phyloP scores from a whole-genome alignment of 2,329 filamentous ascomycete genomes.

The Colletotrichum lupini region DNA sequence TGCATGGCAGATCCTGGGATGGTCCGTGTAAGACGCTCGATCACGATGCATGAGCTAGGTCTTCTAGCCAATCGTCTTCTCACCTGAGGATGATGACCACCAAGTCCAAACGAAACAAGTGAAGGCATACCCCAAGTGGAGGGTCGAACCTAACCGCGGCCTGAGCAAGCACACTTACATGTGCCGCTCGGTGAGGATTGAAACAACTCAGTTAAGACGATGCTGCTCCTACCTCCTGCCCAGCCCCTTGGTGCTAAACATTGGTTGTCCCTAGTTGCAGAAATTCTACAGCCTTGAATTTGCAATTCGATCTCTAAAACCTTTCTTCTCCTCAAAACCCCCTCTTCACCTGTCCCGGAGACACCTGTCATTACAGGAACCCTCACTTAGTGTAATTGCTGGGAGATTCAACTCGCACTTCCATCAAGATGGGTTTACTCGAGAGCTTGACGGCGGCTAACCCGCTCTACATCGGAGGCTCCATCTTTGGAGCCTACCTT shows the following conservation, averaged over 20 bases:
- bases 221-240: slow-evolving; percentile 17
- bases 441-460: slow-evolving; percentile 19
- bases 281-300: background rate
- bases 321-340: background rate
- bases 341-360: background rate
- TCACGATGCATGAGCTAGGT: slow-evolving; percentile 15
- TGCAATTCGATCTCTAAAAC: background rate
- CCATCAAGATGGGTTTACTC: slow-evolving; percentile 20
- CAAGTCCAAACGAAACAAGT: slow-evolving; percentile 23
- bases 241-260: background rate
- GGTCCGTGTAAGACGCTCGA: slow-evolving; percentile 13
- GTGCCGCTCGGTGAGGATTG: slow-evolving; percentile 29
- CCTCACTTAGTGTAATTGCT: background rate
- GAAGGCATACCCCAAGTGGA: slow-evolving; percentile 21
- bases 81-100: background rate
- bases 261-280: background rate
- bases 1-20: slow-evolving; percentile 17
- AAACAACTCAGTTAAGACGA: slow-evolving; percentile 32
- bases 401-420: background rate
- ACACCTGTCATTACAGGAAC: background rate
- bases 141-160: slow-evolving; percentile 28
- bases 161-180: slow-evolving; percentile 26
- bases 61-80: slow-evolving; percentile 17
- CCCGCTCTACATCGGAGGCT: slow-evolving; percentile 24
- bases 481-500: slow-evolving; percentile 6